These are phyloP conservation scores for Oryza australiensis DNA, from an alignment of 176 grass and related monocot species.

Conservation along the genomic window DNA sequence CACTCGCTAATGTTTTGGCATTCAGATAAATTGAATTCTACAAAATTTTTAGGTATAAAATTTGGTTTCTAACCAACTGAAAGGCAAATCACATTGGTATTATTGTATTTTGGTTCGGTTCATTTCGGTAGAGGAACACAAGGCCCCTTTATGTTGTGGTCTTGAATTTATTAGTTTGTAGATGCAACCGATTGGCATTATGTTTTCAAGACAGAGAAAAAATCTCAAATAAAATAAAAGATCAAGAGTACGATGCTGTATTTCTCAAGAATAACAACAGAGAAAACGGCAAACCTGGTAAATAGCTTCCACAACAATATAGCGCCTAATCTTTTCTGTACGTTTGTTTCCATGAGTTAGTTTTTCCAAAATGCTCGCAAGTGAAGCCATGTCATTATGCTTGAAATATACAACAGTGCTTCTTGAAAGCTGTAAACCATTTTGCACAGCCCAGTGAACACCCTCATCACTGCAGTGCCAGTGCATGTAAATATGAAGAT, in stretches of 20 bases:
- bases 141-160: background rate
- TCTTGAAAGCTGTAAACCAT: conserved; percentile 61
- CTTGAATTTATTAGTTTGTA: background rate
- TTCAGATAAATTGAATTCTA: no score
- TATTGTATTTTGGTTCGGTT: background rate
- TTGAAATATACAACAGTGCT: conserved; percentile 67
- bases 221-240: conserved; percentile 2
- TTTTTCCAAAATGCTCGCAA: conserved; percentile 53
- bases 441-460: conserved; percentile 64
- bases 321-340: conserved; percentile 44
- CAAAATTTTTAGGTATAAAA: no score
- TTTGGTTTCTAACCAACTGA: background rate
- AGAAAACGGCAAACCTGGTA: conserved; percentile 43
- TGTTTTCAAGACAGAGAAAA: background rate
- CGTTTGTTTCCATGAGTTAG: conserved; percentile 47
- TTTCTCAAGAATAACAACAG: background rate
- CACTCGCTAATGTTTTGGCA: no score
- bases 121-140: background rate
- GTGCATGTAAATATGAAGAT: background rate
- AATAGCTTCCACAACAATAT: conserved; percentile 62
- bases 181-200: background rate
- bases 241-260: background rate
- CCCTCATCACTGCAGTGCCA: conserved; percentile 51
- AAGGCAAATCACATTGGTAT: background rate
- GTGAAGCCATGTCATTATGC: conserved; percentile 63